Percentiles rank a stretch among this genome's conserved stretches.
These are phyloP conservation scores for Marasmius tenuissimus DNA, from an alignment of 1,284 basidiomycete species.

Conservation along the genomic window DNA sequence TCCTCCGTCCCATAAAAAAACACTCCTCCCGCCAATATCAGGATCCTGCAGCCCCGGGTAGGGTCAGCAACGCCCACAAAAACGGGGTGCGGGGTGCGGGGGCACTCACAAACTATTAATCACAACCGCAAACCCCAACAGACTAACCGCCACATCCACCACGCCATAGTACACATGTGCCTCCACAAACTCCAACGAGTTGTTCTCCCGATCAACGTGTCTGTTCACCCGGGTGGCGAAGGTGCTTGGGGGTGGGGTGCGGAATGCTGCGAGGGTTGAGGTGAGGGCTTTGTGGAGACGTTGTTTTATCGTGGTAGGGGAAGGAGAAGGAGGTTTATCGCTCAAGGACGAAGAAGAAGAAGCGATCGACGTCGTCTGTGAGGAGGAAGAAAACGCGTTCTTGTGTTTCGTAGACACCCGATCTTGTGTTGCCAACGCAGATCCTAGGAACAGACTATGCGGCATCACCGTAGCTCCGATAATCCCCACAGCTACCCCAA, in stretches of 20 bases:
- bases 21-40: conserved; percentile 55
- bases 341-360: background rate
- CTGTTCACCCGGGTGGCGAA: conserved; percentile 29
- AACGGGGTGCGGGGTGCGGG: no score
- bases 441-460: conserved; percentile 81
- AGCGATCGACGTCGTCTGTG: conserved; percentile 5
- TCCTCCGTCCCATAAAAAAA: conserved; percentile 39
- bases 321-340: no score
- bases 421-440: conserved; percentile 69
- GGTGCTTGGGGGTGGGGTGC: conserved; percentile 26
- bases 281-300: conserved; percentile 11
- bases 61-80: no score
- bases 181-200: conserved; percentile 55
- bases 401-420: conserved; percentile 36
- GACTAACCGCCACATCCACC: conserved; percentile 50
- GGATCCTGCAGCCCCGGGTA: conserved; percentile 47
- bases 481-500: conserved; percentile 59
- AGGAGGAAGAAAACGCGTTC: background rate
- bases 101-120: conserved; percentile 63
- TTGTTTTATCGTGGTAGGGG: no score
- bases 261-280: conserved; percentile 35
- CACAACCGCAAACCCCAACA: conserved; percentile 67
- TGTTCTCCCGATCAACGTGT: conserved; percentile 45
- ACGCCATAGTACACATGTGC: conserved; percentile 67
- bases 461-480: conserved; percentile 36